Conservation (phyloP, 2,329 filamentous ascomycete genomes). For the Chaetomium olivaceum region DNA sequence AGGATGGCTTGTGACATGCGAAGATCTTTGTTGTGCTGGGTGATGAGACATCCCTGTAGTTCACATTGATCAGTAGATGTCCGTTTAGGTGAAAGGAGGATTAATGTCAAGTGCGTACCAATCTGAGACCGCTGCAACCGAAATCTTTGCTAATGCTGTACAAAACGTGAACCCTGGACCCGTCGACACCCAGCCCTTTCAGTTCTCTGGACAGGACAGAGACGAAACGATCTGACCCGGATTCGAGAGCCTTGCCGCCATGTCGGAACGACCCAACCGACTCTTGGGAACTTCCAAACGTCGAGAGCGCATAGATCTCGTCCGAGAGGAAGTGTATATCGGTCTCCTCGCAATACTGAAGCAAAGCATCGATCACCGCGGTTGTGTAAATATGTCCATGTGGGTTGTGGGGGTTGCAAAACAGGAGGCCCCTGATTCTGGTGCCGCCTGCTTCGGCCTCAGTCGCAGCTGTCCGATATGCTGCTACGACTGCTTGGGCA, state of each 20-base stretch:
- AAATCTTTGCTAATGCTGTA: neutral
- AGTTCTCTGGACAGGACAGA: neutral
- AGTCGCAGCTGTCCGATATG: neutral
- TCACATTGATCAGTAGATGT: neutral
- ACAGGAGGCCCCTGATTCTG: neutral
- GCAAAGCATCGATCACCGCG: neutral
- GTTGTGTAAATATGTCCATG: neutral
- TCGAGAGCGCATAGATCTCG: neutral
- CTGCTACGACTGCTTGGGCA: neutral
- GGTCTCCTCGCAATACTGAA: neutral
- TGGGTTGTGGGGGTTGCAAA: neutral
- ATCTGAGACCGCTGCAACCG: neutral
- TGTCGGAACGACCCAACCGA: neutral
- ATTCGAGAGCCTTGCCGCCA: neutral
- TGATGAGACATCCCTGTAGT: neutral
- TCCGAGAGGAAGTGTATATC: neutral
- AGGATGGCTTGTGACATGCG: neutral
- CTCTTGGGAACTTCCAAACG: neutral
- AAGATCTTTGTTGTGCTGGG: neutral
- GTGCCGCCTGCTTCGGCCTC: neutral
- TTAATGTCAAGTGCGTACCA: neutral
- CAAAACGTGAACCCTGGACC: neutral
- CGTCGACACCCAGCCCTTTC: neutral
- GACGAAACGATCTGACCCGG: neutral
- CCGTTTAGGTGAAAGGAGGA: neutral